A percentile compares a stretch with the other conserved stretches of the same genome.
Evolutionary conservation across 768 basidiomycete species (phyloP).

Genomic region (Russula earlei): DNA sequence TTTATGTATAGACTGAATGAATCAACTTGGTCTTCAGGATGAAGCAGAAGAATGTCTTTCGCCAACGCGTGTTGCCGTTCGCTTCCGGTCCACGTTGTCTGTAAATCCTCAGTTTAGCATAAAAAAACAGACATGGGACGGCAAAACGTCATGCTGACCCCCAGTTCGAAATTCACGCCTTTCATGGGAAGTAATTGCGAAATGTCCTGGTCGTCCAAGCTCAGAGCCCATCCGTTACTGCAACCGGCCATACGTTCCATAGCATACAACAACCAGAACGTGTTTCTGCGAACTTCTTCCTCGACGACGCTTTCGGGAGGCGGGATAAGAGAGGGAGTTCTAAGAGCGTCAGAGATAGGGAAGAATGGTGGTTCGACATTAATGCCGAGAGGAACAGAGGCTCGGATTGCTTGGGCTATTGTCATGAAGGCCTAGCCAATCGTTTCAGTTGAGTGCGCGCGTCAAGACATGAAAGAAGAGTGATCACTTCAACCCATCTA

Average conservation of each 20-base stretch:
- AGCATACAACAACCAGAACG: conserved; percentile 66
- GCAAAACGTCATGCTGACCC: conserved; percentile 34
- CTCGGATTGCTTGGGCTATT: conserved; percentile 47
- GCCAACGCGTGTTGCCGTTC: conserved; percentile 61
- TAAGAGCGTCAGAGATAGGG: conserved; percentile 48
- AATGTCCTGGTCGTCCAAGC: conserved; percentile 65
- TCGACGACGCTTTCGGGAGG: conserved; percentile 54
- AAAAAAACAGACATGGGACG: not conserved
- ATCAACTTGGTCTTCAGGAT: conserved; percentile 55
- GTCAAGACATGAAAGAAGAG: not conserved
- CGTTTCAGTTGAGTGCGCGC: not conserved
- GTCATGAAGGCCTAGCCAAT: conserved; percentile 45
- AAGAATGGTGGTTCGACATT: conserved; percentile 60
- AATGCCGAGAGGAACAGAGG: conserved; percentile 57
- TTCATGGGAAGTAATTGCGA: conserved; percentile 61
- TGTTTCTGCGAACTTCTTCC: conserved; percentile 62
- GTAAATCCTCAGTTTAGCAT: conserved; percentile 23
- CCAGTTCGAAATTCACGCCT: conserved; percentile 49
- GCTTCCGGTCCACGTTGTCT: conserved; percentile 40
- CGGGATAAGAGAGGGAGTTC: conserved; percentile 49
- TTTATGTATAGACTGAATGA: conserved; percentile 68
- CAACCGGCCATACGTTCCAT: conserved; percentile 57
- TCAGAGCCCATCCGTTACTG: conserved; percentile 62
- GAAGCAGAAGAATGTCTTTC: conserved; percentile 47
- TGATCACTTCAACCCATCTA: conserved; percentile 65